Percentiles rank a stretch among this genome's conserved stretches.
These are phyloP conservation scores for Coniochaeta sp. DNA, from an alignment of 2,329 filamentous ascomycete genomes.

Conservation along the genomic window DNA sequence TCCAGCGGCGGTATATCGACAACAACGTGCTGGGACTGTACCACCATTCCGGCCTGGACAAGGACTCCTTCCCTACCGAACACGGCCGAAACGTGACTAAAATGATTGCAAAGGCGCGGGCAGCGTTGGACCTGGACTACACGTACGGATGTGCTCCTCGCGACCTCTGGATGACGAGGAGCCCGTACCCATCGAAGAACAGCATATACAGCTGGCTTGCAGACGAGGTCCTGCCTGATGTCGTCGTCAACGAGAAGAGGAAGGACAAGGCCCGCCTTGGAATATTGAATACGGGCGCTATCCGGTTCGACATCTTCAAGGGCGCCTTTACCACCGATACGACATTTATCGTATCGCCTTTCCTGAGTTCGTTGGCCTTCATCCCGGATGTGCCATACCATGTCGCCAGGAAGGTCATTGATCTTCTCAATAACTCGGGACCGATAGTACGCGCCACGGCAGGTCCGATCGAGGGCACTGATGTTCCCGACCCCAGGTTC, in stretches of 20 bases:
- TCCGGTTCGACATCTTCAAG: conserved; percentile 94
- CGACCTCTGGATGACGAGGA: conserved; percentile 74
- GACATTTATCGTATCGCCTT: conserved; percentile 81
- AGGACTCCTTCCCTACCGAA: conserved; percentile 66
- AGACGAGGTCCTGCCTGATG: conserved; percentile 63
- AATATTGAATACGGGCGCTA: conserved; percentile 81
- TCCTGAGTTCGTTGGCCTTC: conserved; percentile 70
- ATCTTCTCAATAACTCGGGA: conserved; percentile 41
- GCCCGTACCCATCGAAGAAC: conserved; percentile 62
- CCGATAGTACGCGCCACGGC: conserved; percentile 23
- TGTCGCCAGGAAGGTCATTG: conserved; percentile 63
- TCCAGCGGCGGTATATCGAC: conserved; percentile 81
- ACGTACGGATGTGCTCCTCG: conserved; percentile 77
- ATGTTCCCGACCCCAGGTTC: conserved; percentile 32
- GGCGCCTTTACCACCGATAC: conserved; percentile 85
- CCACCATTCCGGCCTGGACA: conserved; percentile 69
- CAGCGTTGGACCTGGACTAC: conserved; percentile 63
- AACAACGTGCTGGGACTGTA: conserved; percentile 84
- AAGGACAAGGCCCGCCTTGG: conserved; percentile 59
- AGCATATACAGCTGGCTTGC: conserved; percentile 82
- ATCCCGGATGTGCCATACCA: conserved; percentile 76
- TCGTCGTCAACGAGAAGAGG: conserved; percentile 51
- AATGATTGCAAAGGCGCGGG: conserved; percentile 63
- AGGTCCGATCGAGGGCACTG: conserved; percentile 1
- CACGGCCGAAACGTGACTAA: conserved; percentile 65